Base-by-base conservation (phyloP, 176 grass and related monocot genomes). In the Bromus sterilis region DNA sequence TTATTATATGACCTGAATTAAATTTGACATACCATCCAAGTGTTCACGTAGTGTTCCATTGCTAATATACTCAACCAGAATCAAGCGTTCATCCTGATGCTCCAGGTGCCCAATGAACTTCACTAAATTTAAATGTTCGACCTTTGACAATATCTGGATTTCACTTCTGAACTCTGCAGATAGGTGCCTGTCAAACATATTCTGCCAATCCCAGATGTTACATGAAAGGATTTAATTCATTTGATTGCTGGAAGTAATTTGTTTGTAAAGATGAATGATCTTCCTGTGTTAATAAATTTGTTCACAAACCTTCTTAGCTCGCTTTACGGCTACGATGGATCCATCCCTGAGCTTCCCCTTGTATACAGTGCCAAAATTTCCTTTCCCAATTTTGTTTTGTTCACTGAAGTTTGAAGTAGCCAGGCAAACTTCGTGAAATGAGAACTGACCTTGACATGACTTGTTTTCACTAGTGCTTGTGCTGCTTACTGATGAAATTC, bases 11-110 rank as follows among this genome's bases (percentile, higher is more conserved):
- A 33, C 16, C 43, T 76, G 4, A 64, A 77, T 36, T 18, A 29
- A 80, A 58, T 62, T 77, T 89, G 32, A 91, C 82, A 13, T 87
- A 98, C 95, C 95, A 79, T 98, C 92, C 78, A 98, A 85, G 76
- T 98, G 95, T 84, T 93, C 86, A 33, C 92, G 90, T 63, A 94
- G 88, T 79, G 84, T 93, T 83, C 95, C 92, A 73, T 98, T 94
- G 58, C 59, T 91, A 57, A 95, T 72, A 33, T 94, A 93, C 79
- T 98, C 95, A 12, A 94, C 86, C 53, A 94, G 62, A 63, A 98
- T 87, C 25, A 98, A 7, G 41, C 72, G 88, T 70, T 98, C 92
- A 77, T 87, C 86, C 36, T 89, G 82, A 21, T 89, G 74, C 28
- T 94, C 95, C 60, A 95, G n/a, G 12, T 90, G 93, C 31, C 95